Base-by-base conservation (phyloP, 306 rosid genomes). In the Senna siamea region DNA sequence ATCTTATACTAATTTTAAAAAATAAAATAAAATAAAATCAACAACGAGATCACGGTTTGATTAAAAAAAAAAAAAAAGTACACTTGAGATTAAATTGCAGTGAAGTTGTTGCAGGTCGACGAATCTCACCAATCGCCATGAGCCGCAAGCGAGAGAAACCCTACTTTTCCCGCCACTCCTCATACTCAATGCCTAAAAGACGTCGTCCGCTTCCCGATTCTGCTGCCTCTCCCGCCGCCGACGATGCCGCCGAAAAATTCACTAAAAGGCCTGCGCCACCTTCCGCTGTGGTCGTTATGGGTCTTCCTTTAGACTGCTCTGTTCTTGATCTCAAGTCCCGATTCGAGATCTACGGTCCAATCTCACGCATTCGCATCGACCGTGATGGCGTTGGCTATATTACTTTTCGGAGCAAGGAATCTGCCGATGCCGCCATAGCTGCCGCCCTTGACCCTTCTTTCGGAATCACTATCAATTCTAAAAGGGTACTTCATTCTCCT, bases 251-350 rank as follows among this genome's bases (percentile, higher is more conserved):
- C 23, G 80, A 5, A 22, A 75, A 67, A 51, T 91, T 86, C 7
- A 20, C 83, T 0, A 9, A 59, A 19, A 89, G 93, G 66, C 91
- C 87, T 0, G 74, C 97, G 17, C 96, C 93, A 2, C 97, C 97
- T 2, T 91, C 89, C 12, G 98, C 91, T 6, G 78, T 93, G 34
- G 83, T 93, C 37, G 76, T 86, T 9, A 83, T 84, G 80, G 89
- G 89, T n/a, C 98, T 93, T 14, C 90, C 92, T 1, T 26, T 65
- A 0, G 87, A 88, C 79, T 91, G 93, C 85, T 93, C 98, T 4
- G 97, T 93, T 26, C 92, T 93, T 37, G 93, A 93, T 73, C 90
- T 93, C 72, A 93, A 93, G 76, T 87, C 96, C 57, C 93, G 98
- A 32, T 93, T 93, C 77, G 97, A 91, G 85, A 93, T 93, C 87